Conservation (phyloP, 2,329 filamentous ascomycete genomes). For the Pseudogymnoascus sp. region DNA sequence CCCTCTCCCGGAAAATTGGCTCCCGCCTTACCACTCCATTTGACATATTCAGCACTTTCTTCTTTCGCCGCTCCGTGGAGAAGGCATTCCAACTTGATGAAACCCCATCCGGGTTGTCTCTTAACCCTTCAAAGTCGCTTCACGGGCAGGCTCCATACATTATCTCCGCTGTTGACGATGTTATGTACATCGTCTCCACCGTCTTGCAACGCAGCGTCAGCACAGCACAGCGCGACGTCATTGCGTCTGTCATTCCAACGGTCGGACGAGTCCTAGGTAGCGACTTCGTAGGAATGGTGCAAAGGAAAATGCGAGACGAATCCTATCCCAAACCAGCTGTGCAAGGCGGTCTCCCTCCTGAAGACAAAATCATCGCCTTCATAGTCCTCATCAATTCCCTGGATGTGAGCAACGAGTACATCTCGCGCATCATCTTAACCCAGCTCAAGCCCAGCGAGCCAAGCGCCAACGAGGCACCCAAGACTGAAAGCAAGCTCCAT, state of each 20-base stretch:
- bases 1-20: conserved; percentile 70
- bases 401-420: conserved; percentile 85
- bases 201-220: conserved; percentile 80
- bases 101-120: conserved; percentile 67
- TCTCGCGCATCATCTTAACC: conserved; percentile 72
- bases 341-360: conserved; percentile 75
- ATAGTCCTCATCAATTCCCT: conserved; percentile 93
- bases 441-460: conserved; percentile 46
- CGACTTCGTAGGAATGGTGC: conserved; percentile 95
- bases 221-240: conserved; percentile 73
- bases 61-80: conserved; percentile 91
- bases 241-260: conserved; percentile 70
- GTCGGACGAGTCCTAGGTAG: conserved; percentile 73
- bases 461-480: conserved; percentile 23
- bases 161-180: conserved; percentile 91
- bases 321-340: conserved; percentile 76
- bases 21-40: conserved; percentile 72
- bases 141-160: conserved; percentile 81
- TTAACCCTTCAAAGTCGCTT: conserved; percentile 66
- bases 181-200: conserved; percentile 98
- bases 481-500: conserved; percentile 36
- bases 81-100: conserved; percentile 98
- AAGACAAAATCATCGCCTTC: conserved; percentile 82
- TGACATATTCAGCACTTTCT: conserved; percentile 90
- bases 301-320: conserved; percentile 96